Evolutionary conservation across 1,139 yeast species (phyloP), one percentile per base, ranked within the genome.

Genomic region (Hyphopichia fennica): DNA sequence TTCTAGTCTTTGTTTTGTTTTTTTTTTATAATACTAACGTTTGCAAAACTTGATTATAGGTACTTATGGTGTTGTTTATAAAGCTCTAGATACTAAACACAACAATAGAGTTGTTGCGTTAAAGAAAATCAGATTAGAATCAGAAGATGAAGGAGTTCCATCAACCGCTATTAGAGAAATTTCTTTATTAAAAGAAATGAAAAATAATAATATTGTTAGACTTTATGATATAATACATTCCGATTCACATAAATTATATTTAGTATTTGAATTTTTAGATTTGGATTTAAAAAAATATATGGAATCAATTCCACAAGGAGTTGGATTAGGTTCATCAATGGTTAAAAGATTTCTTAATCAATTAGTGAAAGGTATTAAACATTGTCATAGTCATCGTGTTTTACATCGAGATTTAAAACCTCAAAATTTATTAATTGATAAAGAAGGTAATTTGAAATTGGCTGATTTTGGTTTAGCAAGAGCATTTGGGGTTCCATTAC

Each of bases 111-210:
- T 91, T 22, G 99, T 93, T 37, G 99, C 99, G 0, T 72, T 95
- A 54, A 93, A 93, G 65, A 93, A 93, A 67, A 93, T 93, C 63
- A 79, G 99, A 45, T 74, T 95, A 43, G 99, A 95, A 61, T 89
- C 96, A 37, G 99, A 95, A 65, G 98, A 91, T 65, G 99, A 93
- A 66, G 99, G 99, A 34, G 98, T 93, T 29, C 99, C 99, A 5
- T 88, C 96, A 16, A 95, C 99, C 0, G 98, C 99, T 2, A 93
- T 93, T 48, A 79, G 99, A 52, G 99, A 93, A 64, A 93, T 93
- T 53, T 91, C 98, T 1, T 76, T 95, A 38, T 74, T 93, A 54
- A 93, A 93, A 65, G 99, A 95, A 65, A 79, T 93, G 77, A 80
- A 88, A 49, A 96, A 93, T 64, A 95, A 87, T 54, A 90, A 91